Conservation (phyloP, 495 filamentous ascomycete genomes). For the Talaromyces nanjingensis region DNA sequence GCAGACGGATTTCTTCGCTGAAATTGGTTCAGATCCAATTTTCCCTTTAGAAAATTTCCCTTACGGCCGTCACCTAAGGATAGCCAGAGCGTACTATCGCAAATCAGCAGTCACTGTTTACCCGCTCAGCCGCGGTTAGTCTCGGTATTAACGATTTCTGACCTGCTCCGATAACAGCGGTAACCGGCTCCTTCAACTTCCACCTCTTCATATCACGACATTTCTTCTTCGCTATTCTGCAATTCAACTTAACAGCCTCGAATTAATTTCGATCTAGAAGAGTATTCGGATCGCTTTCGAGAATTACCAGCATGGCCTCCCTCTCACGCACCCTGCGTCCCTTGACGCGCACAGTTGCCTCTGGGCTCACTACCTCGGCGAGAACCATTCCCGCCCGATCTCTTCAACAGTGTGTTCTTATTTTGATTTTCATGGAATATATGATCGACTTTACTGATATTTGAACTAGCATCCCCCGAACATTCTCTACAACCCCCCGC, state of each 20-base stretch:
- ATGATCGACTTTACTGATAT: too few relatives aligned
- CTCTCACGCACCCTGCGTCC: conserved; percentile 62
- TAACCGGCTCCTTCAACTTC: neutral
- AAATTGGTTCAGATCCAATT: neutral
- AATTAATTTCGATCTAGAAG: neutral
- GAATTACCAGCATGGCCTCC: conserved; percentile 53
- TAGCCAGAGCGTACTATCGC: neutral
- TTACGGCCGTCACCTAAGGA: neutral
- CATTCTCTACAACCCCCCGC: conserved; percentile 62
- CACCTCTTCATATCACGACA: neutral
- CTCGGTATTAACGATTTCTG: neutral
- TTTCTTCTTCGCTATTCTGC: neutral
- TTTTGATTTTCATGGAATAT: neutral
- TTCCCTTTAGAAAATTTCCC: neutral
- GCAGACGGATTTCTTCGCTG: neutral
- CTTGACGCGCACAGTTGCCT: conserved; percentile 50
- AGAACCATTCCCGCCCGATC: conserved; percentile 31
- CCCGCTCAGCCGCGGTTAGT: conserved; percentile 1
- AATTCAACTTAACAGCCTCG: neutral
- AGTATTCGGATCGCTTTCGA: neutral
- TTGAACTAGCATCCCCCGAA: conserved; percentile 43
- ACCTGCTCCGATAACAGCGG: neutral
- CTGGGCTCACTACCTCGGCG: conserved; percentile 34
- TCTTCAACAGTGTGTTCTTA: conserved; percentile 33
- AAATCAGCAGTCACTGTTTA: neutral